These are phyloP conservation scores for Pseudogymnoascus sp. DNA, from an alignment of 2,329 filamentous ascomycete species.

Conservation along the genomic window DNA sequence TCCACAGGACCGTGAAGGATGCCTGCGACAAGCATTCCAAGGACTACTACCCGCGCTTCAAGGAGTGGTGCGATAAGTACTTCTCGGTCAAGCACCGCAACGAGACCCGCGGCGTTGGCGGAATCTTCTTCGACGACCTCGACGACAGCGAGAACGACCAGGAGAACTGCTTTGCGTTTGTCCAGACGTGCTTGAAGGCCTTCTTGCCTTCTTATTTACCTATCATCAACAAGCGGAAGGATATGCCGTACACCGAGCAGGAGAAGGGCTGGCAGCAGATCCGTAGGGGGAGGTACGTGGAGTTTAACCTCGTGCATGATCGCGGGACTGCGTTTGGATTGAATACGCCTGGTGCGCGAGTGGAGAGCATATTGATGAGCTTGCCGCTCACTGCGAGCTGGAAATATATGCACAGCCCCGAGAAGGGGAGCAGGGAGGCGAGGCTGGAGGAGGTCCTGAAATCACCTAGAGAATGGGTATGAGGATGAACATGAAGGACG, in stretches of 20 bases:
- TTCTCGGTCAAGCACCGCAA: conserved; percentile 88
- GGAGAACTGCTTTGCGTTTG: conserved; percentile 84
- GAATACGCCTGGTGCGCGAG: conserved; percentile 80
- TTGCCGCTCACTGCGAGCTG: conserved; percentile 86
- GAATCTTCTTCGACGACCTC: conserved; percentile 98
- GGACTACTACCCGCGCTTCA: conserved; percentile 87
- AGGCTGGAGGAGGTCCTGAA: conserved; percentile 66
- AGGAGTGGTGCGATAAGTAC: conserved; percentile 97
- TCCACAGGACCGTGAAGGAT: conserved; percentile 88
- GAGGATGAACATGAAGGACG: conserved; percentile 14
- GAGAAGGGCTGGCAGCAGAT: conserved; percentile 98
- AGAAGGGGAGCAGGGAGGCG: conserved; percentile 69
- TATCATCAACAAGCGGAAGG: conserved; percentile 80
- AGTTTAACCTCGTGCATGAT: conserved; percentile 97
- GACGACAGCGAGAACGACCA: conserved; percentile 80
- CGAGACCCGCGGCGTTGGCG: conserved; percentile 81
- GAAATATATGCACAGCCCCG: conserved; percentile 90
- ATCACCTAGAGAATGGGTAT: conserved; percentile 62
- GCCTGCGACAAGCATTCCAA: conserved; percentile 91
- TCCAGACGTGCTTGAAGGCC: conserved; percentile 74
- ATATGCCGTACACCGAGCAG: conserved; percentile 78
- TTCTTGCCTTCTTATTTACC: conserved; percentile 90
- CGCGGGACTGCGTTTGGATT: conserved; percentile 90
- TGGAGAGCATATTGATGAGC: conserved; percentile 98
- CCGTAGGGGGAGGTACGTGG: conserved; percentile 87